A percentile compares a stretch with the other conserved stretches of the same genome.
Conservation (phyloP, 805 yeast genomes). For the Candida nonsorbophila region DNA sequence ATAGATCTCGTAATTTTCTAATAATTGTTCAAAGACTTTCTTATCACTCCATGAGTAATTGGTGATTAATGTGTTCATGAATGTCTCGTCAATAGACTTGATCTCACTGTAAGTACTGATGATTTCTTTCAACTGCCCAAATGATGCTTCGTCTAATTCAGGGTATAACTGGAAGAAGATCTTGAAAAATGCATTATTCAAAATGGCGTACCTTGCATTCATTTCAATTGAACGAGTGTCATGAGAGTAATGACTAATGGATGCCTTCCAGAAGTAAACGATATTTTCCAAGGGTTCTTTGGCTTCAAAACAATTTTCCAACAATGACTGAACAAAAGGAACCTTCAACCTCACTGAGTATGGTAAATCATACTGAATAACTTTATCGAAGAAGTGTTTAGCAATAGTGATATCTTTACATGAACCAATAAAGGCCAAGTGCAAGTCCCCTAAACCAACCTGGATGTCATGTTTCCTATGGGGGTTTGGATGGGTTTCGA, state of each 20-base stretch:
- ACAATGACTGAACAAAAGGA: slow-evolving; percentile 61
- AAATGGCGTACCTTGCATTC: slow-evolving; percentile 63
- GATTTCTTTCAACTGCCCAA: slow-evolving; percentile 49
- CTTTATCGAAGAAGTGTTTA: slow-evolving; percentile 68
- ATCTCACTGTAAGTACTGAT: slow-evolving; percentile 52
- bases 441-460: slow-evolving; percentile 55
- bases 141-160: slow-evolving; percentile 48
- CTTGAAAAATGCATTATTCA: slow-evolving; percentile 64
- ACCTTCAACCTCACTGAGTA: slow-evolving; percentile 68
- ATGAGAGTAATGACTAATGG: slow-evolving; percentile 46
- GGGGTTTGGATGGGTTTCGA: slow-evolving; percentile 33
- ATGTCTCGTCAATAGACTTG: slow-evolving; percentile 70
- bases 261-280: slow-evolving; percentile 56
- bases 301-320: slow-evolving; percentile 54
- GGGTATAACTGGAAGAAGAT: slow-evolving; percentile 61
- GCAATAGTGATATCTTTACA: slow-evolving; percentile 71
- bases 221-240: slow-evolving; percentile 28
- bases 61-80: slow-evolving; percentile 69
- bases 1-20: slow-evolving; percentile 54
- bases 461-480: slow-evolving; percentile 3
- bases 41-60: slow-evolving; percentile 66
- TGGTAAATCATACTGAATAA: slow-evolving; percentile 64
- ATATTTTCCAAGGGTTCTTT: slow-evolving; percentile 56
- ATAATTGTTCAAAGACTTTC: slow-evolving; percentile 57
- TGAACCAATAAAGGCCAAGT: slow-evolving; percentile 71